These are phyloP conservation scores for Trypanosoma congolense DNA, from an alignment of 208 protist genomes.

Conservation along the genomic window DNA sequence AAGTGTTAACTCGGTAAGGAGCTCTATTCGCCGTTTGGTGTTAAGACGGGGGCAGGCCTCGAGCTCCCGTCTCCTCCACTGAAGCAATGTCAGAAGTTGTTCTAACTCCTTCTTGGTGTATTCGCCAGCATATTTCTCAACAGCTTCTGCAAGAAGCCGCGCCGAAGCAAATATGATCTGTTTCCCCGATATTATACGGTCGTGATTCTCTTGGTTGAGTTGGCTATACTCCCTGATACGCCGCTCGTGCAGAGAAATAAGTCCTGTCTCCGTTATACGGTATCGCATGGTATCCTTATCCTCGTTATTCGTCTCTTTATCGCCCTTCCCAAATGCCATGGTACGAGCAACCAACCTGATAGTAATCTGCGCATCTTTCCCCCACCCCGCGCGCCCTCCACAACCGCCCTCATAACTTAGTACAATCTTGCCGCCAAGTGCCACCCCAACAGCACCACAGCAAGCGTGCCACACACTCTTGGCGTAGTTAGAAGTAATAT, in stretches of 20 bases:
- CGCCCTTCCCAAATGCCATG: neutral
- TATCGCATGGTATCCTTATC: neutral
- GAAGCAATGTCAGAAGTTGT: conserved; percentile 12
- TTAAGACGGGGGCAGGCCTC: conserved; percentile 15
- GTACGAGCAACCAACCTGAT: conserved; percentile 14
- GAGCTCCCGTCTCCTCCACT: conserved; percentile 5
- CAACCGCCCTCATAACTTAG: conserved; percentile 18
- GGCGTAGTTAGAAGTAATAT: conserved; percentile 33
- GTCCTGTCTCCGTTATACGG: conserved; percentile 1
- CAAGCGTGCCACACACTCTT: conserved; percentile 60
- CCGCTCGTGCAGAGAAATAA: conserved; percentile 2
- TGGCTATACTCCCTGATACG: conserved; percentile 13
- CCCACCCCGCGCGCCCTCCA: neutral
- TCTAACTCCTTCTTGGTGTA: conserved; percentile 11
- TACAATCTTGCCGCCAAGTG: conserved; percentile 21
- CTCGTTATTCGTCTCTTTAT: neutral
- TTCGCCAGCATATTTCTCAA: conserved; percentile 10
- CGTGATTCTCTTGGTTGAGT: neutral
- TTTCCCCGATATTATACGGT: neutral
- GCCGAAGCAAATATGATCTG: conserved; percentile 19
- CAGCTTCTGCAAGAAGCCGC: conserved; percentile 15
- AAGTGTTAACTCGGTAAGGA: conserved; percentile 16
- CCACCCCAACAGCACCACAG: conserved; percentile 34
- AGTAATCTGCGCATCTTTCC: conserved; percentile 7
- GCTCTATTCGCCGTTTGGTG: conserved; percentile 21